Evolutionary conservation across 2,329 filamentous ascomycete genomes (phyloP).

Genomic region (Trichothecium sympodiale): DNA sequence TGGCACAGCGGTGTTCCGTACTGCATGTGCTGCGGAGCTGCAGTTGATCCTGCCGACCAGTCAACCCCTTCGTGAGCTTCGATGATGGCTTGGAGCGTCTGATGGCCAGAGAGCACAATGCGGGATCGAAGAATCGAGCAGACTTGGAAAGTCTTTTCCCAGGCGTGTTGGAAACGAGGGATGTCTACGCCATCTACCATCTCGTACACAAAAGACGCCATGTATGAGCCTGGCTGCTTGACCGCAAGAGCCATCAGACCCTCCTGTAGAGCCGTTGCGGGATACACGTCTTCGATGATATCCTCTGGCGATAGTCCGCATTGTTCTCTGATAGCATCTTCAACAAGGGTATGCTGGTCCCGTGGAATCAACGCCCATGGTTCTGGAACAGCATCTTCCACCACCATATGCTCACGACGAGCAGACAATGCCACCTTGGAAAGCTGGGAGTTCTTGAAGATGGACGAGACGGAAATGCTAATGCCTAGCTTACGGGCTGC

Average conservation of each 20-base stretch:
- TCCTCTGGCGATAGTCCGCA: not conserved
- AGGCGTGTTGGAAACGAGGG: conserved; percentile 5
- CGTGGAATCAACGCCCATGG: no score
- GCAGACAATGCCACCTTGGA: no score
- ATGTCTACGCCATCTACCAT: conserved; percentile 10
- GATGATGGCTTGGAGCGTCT: no score
- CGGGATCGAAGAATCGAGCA: not conserved
- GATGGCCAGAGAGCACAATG: no score
- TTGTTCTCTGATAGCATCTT: not conserved
- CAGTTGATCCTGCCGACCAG: no score
- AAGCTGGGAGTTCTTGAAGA: conserved; percentile 4
- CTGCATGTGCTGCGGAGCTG: no score
- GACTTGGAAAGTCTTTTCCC: conserved; percentile 1
- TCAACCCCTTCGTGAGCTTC: no score
- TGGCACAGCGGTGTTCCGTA: no score
- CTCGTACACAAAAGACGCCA: conserved; percentile 14
- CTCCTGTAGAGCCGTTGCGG: conserved; percentile 36
- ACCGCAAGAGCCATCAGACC: conserved; percentile 34
- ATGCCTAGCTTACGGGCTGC: not conserved
- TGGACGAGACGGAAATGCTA: conserved; percentile 1
- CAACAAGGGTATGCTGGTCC: no score
- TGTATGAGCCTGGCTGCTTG: conserved; percentile 21
- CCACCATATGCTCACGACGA: no score
- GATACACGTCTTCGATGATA: conserved; percentile 33
- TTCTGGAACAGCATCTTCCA: no score